Conservation (phyloP, 495 filamentous ascomycete species). For the Penicillium steckii region DNA sequence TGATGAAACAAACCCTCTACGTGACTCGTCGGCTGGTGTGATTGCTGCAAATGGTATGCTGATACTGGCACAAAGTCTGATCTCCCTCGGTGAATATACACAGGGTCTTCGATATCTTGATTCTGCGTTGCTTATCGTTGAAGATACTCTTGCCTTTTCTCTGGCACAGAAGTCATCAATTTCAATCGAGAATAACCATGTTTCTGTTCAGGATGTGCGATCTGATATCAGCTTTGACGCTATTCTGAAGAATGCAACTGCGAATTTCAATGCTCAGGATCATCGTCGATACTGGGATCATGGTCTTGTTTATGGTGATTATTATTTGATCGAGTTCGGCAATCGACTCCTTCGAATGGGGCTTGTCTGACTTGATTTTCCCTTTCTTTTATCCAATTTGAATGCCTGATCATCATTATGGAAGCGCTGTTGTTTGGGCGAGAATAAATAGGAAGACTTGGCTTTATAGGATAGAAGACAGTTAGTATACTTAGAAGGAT, state of each 20-base stretch:
- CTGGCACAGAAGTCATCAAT: constrained; percentile 1
- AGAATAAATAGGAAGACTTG: too few species aligned
- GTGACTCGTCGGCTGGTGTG: constrained; percentile 37
- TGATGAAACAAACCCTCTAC: constrained; percentile 16
- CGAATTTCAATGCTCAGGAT: constrained; percentile 32
- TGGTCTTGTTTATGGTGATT: constrained; percentile 46
- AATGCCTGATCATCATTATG: too few species aligned
- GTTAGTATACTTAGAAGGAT: too few species aligned
- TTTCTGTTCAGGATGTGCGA: constrained; percentile 6
- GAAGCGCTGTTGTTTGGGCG: too few species aligned
- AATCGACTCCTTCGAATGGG: constrained; percentile 25
- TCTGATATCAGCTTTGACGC: constrained; percentile 7
- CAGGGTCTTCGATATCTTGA: constrained; percentile 24
- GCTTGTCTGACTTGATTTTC: constrained; percentile 5
- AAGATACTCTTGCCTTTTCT: constrained; percentile 24
- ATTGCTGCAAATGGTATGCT: constrained; percentile 43
- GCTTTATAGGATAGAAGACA: too few species aligned
- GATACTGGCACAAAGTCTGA: constrained; percentile 20
- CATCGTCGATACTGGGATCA: constrained; percentile 28
- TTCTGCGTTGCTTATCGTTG: constrained; percentile 19
- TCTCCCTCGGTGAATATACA: constrained; percentile 18
- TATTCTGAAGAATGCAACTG: constrained; percentile 35
- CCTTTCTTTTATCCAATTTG: too few species aligned
- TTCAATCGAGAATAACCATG: background rate
- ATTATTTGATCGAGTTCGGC: constrained; percentile 44